A percentile compares a stretch with the other conserved stretches of the same genome.
These are phyloP conservation scores for Teunomyces lycoperdinae DNA, from an alignment of 805 yeast species.

Conservation along the genomic window DNA sequence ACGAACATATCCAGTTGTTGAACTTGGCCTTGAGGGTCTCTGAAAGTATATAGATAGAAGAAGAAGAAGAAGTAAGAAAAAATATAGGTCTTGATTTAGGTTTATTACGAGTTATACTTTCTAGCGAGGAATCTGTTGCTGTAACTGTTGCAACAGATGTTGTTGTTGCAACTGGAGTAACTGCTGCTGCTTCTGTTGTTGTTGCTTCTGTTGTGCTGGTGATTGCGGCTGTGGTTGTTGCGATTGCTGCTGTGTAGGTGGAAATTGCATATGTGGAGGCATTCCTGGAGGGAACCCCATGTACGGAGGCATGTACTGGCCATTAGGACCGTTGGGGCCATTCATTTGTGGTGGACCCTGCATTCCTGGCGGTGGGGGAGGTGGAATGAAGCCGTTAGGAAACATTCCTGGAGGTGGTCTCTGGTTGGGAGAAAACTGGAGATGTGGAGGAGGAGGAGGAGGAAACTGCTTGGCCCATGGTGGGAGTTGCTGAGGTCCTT, in stretches of 20 bases:
- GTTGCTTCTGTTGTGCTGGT: conserved; percentile 12
- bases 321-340: conserved; percentile 9
- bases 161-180: conserved; percentile 1
- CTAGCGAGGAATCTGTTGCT: conserved; percentile 6
- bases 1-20: conserved; percentile 80
- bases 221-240: conserved; percentile 12
- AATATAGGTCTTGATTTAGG: not conserved
- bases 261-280: conserved; percentile 15
- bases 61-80: not conserved
- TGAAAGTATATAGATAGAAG: conserved; percentile 4
- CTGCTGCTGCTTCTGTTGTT: conserved; percentile 6
- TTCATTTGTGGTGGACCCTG: conserved; percentile 10
- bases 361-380: conserved; percentile 12
- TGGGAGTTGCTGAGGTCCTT: conserved; percentile 14
- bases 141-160: conserved; percentile 3
- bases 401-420: conserved; percentile 34
- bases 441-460: conserved; percentile 15
- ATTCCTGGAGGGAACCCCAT: conserved; percentile 20
- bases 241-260: conserved; percentile 6
- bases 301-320: conserved; percentile 8
- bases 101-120: not conserved
- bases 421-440: conserved; percentile 10
- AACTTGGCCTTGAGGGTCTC: conserved; percentile 48
- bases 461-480: conserved; percentile 26
- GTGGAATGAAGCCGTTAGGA: conserved; percentile 28